Evolutionary conservation across 768 basidiomycete genomes (phyloP).

Genomic region (Gloeophyllum trabeum): DNA sequence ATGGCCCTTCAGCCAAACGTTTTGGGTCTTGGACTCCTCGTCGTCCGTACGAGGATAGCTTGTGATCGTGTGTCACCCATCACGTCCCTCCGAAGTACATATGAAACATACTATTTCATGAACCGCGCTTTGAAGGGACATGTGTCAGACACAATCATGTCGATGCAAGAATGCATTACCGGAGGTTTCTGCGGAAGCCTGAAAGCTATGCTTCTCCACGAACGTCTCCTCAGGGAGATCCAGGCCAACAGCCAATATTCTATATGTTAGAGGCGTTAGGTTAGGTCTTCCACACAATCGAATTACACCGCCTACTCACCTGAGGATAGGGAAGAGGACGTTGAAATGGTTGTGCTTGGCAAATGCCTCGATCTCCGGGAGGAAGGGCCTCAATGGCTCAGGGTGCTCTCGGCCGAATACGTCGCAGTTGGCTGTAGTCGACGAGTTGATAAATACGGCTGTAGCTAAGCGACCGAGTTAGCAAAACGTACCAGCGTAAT

Average conservation of each 20-base stretch:
- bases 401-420: conserved; percentile 38
- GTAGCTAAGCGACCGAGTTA: too few species aligned
- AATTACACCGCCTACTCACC: conserved; percentile 15
- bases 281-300: neutral
- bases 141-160: neutral
- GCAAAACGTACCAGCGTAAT: conserved; percentile 41
- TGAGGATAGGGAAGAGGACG: conserved; percentile 36
- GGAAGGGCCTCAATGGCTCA: conserved; percentile 31
- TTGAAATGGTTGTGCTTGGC: conserved; percentile 38
- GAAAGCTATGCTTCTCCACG: conserved; percentile 33
- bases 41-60: conserved; percentile 22
- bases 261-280: neutral
- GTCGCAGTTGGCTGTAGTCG: conserved; percentile 34
- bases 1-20: conserved; percentile 27
- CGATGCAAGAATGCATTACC: neutral
- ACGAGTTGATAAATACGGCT: too few species aligned
- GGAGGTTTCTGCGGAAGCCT: neutral
- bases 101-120: conserved; percentile 61
- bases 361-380: conserved; percentile 42
- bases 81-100: too few species aligned
- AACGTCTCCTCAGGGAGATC: conserved; percentile 44
- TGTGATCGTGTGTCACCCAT: too few species aligned
- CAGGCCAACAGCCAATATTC: conserved; percentile 32
- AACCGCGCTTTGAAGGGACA: conserved; percentile 31
- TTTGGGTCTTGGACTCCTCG: conserved; percentile 18